Conservation (phyloP, 768 basidiomycete genomes). For the Pluteus cervinus region DNA sequence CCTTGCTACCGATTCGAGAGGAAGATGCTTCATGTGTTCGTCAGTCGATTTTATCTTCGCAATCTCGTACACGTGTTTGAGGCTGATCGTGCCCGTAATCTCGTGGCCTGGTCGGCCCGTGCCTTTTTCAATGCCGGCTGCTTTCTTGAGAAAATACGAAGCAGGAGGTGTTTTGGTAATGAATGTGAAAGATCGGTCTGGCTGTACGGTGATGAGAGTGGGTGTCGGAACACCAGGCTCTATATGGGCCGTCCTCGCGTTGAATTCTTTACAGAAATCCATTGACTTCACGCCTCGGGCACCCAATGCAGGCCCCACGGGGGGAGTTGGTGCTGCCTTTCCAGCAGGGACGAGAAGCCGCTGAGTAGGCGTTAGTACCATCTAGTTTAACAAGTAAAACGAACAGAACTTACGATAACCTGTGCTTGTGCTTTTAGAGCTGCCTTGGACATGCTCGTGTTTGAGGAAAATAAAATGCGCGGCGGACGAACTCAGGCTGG, state of each 20-base stretch:
- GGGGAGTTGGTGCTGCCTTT: slow-evolving; percentile 93
- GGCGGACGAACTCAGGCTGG: slow-evolving; percentile 3
- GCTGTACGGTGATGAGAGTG: slow-evolving; percentile 88
- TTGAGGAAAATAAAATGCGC: slow-evolving; percentile 8
- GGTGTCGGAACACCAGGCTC: slow-evolving; percentile 83
- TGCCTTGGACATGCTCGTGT: slow-evolving; percentile 71
- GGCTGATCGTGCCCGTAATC: slow-evolving; percentile 71
- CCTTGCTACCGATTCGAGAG: slow-evolving; percentile 82
- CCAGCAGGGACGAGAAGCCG: slow-evolving; percentile 87
- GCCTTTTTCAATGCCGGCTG: slow-evolving; percentile 87
- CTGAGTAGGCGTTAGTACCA: slow-evolving; percentile 28
- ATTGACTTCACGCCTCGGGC: slow-evolving; percentile 98
- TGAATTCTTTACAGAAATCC: slow-evolving; percentile 99
- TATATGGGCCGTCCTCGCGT: slow-evolving; percentile 90
- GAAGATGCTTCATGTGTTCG: slow-evolving; percentile 81
- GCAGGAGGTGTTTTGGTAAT: slow-evolving; percentile 88
- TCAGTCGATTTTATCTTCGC: slow-evolving; percentile 94
- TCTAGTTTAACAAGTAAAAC: slow-evolving; percentile 3
- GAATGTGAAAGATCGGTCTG: slow-evolving; percentile 95
- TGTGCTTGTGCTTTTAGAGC: slow-evolving; percentile 59
- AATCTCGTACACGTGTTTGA: slow-evolving; percentile 99
- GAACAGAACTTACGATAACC: slow-evolving; percentile 55
- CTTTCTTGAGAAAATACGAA: slow-evolving; percentile 86
- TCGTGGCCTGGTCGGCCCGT: slow-evolving; percentile 79
- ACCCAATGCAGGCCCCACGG: slow-evolving; percentile 95